These are phyloP conservation scores for Spathaspora arborariae DNA, from an alignment of 805 yeast species.

Conservation along the genomic window DNA sequence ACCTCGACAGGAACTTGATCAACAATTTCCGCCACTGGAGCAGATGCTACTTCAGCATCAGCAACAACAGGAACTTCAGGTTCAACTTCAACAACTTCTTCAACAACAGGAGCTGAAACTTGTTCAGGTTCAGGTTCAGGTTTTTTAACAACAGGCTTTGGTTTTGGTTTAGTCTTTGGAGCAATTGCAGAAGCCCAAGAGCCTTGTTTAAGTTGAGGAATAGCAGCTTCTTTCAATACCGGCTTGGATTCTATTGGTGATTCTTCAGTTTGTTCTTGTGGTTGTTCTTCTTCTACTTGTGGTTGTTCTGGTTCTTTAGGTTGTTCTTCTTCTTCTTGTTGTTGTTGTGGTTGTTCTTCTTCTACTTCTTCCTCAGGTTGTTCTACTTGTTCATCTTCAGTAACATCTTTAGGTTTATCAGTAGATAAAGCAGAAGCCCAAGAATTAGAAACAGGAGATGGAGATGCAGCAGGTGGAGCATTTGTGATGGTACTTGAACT, in stretches of 20 bases:
- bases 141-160: constrained; percentile 20
- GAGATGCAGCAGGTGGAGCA: constrained; percentile 15
- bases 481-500: constrained; percentile 11
- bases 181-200: constrained; percentile 72
- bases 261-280: constrained; percentile 11
- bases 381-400: constrained; percentile 9
- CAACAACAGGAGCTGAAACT: constrained; percentile 12
- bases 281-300: constrained; percentile 11
- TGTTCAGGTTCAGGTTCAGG: constrained; percentile 15
- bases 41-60: background rate
- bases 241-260: constrained; percentile 17
- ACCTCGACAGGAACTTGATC: constrained; percentile 4
- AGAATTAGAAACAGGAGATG: constrained; percentile 24
- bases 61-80: constrained; percentile 21
- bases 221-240: constrained; percentile 34
- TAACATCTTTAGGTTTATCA: constrained; percentile 29
- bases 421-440: constrained; percentile 44
- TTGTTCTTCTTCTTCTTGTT: constrained; percentile 10
- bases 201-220: constrained; percentile 46
- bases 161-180: constrained; percentile 46
- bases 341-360: constrained; percentile 11
- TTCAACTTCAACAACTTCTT: constrained; percentile 19
- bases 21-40: constrained; percentile 26
- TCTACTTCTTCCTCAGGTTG: constrained; percentile 8
- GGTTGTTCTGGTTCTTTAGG: constrained; percentile 11